A percentile compares a stretch with the other conserved stretches of the same genome.
Evolutionary conservation across 2,329 filamentous ascomycete species (phyloP).

Genomic region (Fusarium scirpi): DNA sequence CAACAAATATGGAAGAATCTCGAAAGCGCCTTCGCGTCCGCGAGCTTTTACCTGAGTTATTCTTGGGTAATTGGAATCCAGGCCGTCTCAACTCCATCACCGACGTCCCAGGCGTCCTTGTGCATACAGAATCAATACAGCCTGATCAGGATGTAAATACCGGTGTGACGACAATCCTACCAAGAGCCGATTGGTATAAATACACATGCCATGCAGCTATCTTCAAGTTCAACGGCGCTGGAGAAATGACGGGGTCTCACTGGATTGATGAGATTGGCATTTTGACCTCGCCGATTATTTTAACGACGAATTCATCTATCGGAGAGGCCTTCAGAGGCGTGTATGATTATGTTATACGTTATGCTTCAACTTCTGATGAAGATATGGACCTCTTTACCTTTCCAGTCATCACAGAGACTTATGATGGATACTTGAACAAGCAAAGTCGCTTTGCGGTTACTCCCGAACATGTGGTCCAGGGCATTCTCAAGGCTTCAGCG

Average conservation of each 20-base stretch:
- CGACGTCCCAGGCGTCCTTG: constrained; percentile 62
- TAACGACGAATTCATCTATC: constrained; percentile 69
- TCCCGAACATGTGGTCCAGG: constrained; percentile 64
- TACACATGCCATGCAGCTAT: constrained; percentile 61
- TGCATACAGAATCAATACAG: constrained; percentile 59
- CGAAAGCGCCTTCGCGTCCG: constrained; percentile 51
- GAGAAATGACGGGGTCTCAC: constrained; percentile 71
- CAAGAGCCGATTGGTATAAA: constrained; percentile 58
- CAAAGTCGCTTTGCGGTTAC: constrained; percentile 66
- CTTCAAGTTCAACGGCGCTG: constrained; percentile 73
- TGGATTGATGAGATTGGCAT: constrained; percentile 73
- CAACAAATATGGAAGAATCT: background rate
- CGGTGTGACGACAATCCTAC: constrained; percentile 63
- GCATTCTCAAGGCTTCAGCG: constrained; percentile 63
- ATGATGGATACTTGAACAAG: constrained; percentile 71
- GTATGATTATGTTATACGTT: constrained; percentile 65
- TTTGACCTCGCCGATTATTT: constrained; percentile 68
- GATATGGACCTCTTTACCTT: constrained; percentile 65
- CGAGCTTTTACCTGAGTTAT: constrained; percentile 58
- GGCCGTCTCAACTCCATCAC: constrained; percentile 64
- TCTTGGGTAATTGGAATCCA: constrained; percentile 58
- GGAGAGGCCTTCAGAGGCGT: constrained; percentile 70
- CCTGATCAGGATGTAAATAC: constrained; percentile 57
- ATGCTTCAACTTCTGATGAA: constrained; percentile 57
- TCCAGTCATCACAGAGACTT: constrained; percentile 72